A percentile compares a stretch with the other conserved stretches of the same genome.
Conservation (phyloP, 2,329 filamentous ascomycete genomes). For the Macrophomina pseudophaseolina region DNA sequence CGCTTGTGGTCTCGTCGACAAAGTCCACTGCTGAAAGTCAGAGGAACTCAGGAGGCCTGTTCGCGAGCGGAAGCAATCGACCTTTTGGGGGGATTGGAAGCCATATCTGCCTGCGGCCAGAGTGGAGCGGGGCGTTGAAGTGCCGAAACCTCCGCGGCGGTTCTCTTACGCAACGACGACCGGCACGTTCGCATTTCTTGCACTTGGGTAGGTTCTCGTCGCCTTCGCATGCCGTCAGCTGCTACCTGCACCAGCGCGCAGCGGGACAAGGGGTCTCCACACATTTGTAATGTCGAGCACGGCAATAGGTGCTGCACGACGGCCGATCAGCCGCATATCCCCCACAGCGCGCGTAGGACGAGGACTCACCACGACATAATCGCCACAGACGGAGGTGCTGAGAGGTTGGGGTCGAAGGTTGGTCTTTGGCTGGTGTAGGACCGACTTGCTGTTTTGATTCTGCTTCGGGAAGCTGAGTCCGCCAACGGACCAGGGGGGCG, state of each 20-base stretch:
- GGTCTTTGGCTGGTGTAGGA: not conserved
- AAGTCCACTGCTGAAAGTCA: conserved; percentile 39
- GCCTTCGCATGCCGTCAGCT: conserved; percentile 32
- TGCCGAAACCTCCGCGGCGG: conserved; percentile 42
- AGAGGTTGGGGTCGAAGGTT: not conserved
- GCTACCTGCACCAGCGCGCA: not conserved
- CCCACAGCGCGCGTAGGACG: conserved; percentile 10
- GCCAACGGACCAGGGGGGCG: not conserved
- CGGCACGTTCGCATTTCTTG: conserved; percentile 39
- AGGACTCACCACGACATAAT: conserved; percentile 20
- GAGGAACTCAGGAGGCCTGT: conserved; percentile 27
- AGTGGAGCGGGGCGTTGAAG: conserved; percentile 41
- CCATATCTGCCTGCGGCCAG: conserved; percentile 41
- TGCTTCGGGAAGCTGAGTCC: not conserved
- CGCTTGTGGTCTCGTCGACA: conserved; percentile 42
- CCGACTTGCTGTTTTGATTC: conserved; percentile 12
- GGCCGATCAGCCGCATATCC: conserved; percentile 33
- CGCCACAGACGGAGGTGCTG: not conserved
- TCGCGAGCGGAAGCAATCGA: conserved; percentile 21
- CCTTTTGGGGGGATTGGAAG: conserved; percentile 42
- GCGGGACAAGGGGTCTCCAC: conserved; percentile 14
- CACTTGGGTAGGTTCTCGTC: conserved; percentile 43
- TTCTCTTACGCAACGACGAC: conserved; percentile 42
- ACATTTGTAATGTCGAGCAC: conserved; percentile 46
- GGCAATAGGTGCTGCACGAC: conserved; percentile 42